Conservation (phyloP, 2,329 filamentous ascomycete genomes). For the Teratosphaeria nubilosa region DNA sequence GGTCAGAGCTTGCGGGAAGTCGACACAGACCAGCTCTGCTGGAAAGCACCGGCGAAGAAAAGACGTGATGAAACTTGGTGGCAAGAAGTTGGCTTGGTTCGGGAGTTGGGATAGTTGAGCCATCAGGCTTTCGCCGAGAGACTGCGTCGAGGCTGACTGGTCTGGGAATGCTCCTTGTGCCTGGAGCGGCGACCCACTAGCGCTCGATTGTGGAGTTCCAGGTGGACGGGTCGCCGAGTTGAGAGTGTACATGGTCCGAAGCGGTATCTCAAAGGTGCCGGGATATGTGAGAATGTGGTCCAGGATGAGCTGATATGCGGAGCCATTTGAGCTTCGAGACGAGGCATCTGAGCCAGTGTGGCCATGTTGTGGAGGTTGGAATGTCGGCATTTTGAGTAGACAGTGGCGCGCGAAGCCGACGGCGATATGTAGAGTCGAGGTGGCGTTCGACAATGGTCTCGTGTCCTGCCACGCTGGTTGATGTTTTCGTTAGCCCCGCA, state of each 20-base stretch:
- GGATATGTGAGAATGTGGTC: slow-evolving; percentile 53
- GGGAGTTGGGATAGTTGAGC: slow-evolving; percentile 49
- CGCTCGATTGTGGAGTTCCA: slow-evolving; percentile 21
- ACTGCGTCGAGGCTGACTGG: slow-evolving; percentile 27
- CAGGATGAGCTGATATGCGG: slow-evolving; percentile 36
- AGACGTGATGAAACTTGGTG: slow-evolving; percentile 51
- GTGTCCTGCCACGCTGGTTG: neutral
- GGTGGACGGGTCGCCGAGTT: slow-evolving; percentile 47
- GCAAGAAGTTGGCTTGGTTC: slow-evolving; percentile 51
- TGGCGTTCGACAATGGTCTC: neutral
- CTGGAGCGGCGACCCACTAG: slow-evolving; percentile 28
- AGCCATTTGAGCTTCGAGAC: slow-evolving; percentile 32
- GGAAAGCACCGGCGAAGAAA: slow-evolving; percentile 53
- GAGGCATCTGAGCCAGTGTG: slow-evolving; percentile 17
- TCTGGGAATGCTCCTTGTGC: slow-evolving; percentile 21
- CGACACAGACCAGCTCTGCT: slow-evolving; percentile 45
- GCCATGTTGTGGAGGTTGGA: slow-evolving; percentile 7
- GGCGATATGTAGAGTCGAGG: neutral
- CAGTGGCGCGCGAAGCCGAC: neutral
- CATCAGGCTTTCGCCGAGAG: slow-evolving; percentile 43
- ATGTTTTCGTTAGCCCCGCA: neutral
- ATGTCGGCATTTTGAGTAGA: slow-evolving; percentile 3
- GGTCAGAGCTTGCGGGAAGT: slow-evolving; percentile 56
- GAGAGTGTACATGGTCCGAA: slow-evolving; percentile 58
- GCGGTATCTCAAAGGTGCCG: slow-evolving; percentile 53